These are phyloP conservation scores for Heritiera fomes DNA, from an alignment of 345 rosid genomes.

Conservation along the genomic window DNA sequence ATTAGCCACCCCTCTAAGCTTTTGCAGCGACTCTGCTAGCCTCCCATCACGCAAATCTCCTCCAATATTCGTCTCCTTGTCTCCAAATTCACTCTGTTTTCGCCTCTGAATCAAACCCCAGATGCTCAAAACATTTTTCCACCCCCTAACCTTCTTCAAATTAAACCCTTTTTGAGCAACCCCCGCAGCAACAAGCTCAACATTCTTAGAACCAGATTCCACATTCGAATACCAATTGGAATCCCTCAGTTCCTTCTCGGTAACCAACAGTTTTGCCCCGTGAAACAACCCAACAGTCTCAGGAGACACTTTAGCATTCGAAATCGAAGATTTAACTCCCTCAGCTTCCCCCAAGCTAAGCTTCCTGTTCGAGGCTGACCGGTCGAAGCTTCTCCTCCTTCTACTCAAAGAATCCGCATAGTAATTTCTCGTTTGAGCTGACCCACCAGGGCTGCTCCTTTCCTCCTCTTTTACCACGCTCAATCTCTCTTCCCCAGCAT, in stretches of 20 bases:
- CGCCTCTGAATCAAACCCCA: conserved; percentile 70
- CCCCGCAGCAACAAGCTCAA: conserved; percentile 44
- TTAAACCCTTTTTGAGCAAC: conserved; percentile 34
- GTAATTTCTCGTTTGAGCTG: conserved; percentile 73
- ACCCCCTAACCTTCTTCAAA: conserved; percentile 43
- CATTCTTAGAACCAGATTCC: conserved; percentile 50
- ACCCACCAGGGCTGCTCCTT: conserved; percentile 67
- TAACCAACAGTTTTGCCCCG: conserved; percentile 54
- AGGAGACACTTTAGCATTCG: conserved; percentile 49
- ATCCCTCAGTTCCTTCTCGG: conserved; percentile 58
- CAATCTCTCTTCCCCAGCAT: conserved; percentile 38
- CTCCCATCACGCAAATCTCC: conserved; percentile 1
- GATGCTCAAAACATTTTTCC: conserved; percentile 63
- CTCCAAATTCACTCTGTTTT: conserved; percentile 37
- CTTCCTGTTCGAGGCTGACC: conserved; percentile 54
- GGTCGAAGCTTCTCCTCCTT: conserved; percentile 73
- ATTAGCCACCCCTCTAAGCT: conserved; percentile 15
- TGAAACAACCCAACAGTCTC: conserved; percentile 47
- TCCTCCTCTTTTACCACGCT: conserved; percentile 39
- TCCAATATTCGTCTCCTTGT: conserved; percentile 28
- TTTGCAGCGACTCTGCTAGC: conserved; percentile 18
- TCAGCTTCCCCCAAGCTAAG: conserved; percentile 61
- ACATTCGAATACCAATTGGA: conserved; percentile 55
- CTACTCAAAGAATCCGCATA: conserved; percentile 55
- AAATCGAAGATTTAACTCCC: conserved; percentile 56